Conservation (phyloP, 208 protist genomes). For the Trypanosoma conorhini region DNA sequence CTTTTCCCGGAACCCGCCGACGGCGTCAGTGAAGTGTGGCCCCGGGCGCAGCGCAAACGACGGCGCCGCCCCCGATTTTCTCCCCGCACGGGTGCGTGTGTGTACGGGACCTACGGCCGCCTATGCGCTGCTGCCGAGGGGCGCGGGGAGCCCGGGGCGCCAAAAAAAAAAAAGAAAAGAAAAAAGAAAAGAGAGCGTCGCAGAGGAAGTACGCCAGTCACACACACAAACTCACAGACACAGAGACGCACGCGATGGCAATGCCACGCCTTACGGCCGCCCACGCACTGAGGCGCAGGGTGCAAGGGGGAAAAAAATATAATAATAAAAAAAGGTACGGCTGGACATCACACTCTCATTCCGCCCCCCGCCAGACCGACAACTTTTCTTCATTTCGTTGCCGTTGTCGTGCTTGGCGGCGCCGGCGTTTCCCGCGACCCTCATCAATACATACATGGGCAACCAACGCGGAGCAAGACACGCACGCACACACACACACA, state of each 20-base stretch:
- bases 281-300: constrained; percentile 21
- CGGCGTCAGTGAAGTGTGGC: background rate
- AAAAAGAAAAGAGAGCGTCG: background rate
- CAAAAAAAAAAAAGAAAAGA: background rate
- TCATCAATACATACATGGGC: constrained; percentile 4
- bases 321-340: constrained; percentile 3
- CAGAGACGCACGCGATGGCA: no score
- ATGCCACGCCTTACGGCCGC: background rate
- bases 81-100: no score
- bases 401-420: background rate
- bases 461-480: background rate
- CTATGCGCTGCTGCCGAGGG: background rate
- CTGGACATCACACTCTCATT: background rate
- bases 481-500: constrained; percentile 4
- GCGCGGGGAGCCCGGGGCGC: background rate
- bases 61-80: no score
- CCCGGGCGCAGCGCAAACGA: no score
- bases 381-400: constrained; percentile 10
- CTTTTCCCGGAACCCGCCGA: no score
- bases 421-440: background rate
- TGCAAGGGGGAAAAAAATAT: constrained; percentile 5
- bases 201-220: constrained; percentile 10
- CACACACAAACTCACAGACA: background rate
- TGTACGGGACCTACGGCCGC: no score
- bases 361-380: constrained; percentile 7